A percentile compares a stretch with the other conserved stretches of the same genome.
Conservation (phyloP, 2,329 filamentous ascomycete genomes). For the Phyllosticta citribraziliensis region DNA sequence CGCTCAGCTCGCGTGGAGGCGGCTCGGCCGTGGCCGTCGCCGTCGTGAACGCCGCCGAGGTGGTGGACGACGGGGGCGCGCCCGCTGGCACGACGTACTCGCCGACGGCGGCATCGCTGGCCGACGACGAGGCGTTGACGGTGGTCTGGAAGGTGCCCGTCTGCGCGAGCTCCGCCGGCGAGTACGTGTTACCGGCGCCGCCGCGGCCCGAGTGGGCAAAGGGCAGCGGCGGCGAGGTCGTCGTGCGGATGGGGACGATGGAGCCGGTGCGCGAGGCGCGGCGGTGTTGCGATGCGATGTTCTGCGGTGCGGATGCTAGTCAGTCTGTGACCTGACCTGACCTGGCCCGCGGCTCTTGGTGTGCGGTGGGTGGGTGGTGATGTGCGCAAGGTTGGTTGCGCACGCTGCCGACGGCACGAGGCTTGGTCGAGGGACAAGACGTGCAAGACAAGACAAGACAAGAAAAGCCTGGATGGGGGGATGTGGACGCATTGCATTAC, state of each 20-base stretch:
- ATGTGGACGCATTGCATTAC: slow-evolving; percentile 10
- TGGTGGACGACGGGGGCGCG: not conserved
- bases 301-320: not conserved
- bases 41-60: not conserved
- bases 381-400: not conserved
- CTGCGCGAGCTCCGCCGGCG: slow-evolving; percentile 29
- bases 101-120: not conserved
- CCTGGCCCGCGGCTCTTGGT: not conserved
- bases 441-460: too few species aligned
- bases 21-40: slow-evolving; percentile 4
- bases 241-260: slow-evolving; percentile 10
- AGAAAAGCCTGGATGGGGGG: not conserved
- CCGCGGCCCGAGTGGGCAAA: slow-evolving; percentile 37
- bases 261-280: slow-evolving; percentile 13
- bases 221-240: slow-evolving; percentile 16
- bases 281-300: slow-evolving; percentile 21
- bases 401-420: not conserved
- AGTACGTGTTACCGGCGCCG: slow-evolving; percentile 39
- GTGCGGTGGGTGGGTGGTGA: not conserved
- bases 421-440: too few species aligned
- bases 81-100: not conserved
- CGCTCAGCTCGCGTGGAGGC: slow-evolving; percentile 8
- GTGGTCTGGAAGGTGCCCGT: slow-evolving; percentile 27
- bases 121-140: not conserved
- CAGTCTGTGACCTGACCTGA: not conserved